Percentiles rank a stretch among this genome's conserved stretches.
Evolutionary conservation across 495 filamentous ascomycete genomes (phyloP).

Genomic region (Podospora pseudoanserina): DNA sequence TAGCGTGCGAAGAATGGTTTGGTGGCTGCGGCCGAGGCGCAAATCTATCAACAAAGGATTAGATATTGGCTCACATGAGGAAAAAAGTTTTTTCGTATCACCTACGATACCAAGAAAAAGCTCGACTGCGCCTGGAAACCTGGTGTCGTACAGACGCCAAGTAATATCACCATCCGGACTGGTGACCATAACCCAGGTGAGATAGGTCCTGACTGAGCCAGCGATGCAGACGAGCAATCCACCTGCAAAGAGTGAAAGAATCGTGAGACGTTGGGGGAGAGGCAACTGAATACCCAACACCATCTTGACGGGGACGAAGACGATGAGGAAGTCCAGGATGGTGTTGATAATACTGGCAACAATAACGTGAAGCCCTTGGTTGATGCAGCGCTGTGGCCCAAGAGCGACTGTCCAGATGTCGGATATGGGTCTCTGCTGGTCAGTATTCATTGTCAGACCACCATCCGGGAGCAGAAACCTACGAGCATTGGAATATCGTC

Average conservation of each 20-base stretch:
- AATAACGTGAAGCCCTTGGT: not conserved
- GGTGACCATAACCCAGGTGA: not conserved
- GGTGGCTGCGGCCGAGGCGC: not conserved
- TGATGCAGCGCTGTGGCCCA: not conserved
- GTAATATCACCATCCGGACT: not conserved
- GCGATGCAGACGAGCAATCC: slow-evolving; percentile 2
- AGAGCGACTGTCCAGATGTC: not conserved
- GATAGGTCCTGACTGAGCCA: not conserved
- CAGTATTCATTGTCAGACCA: not conserved
- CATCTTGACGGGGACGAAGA: not conserved
- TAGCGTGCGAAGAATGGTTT: not conserved
- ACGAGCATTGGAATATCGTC: not conserved
- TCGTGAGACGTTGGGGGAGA: not conserved
- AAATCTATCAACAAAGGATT: not conserved
- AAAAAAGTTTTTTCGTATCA: not conserved
- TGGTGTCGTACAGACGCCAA: not conserved
- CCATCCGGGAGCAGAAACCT: not conserved
- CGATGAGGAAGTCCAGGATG: not conserved
- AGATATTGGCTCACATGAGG: not conserved
- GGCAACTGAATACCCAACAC: not conserved
- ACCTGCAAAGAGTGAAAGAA: not conserved
- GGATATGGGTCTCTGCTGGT: not conserved
- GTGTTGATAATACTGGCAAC: not conserved
- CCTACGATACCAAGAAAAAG: slow-evolving; percentile 1
- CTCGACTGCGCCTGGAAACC: not conserved